Percentiles rank a stretch among this genome's conserved stretches.
phyloP scores from a whole-genome alignment of 805 yeast genomes.

The Sugiyamaella qingdaonensis region DNA sequence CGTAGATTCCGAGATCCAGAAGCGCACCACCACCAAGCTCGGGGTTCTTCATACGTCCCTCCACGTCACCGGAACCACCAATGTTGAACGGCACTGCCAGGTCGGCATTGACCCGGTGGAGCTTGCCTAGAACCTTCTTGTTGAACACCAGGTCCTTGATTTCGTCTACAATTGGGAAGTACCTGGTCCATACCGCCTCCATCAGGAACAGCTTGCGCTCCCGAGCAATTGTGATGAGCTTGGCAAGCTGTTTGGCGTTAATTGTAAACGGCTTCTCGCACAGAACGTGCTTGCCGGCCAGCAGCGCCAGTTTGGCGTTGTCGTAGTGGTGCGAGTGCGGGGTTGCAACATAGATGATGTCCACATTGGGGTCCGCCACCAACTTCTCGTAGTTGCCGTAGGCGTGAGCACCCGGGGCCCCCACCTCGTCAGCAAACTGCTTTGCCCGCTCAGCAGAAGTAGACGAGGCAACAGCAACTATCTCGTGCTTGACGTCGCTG shows the following conservation, averaged over 20 bases:
- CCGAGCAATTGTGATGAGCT: slow-evolving; percentile 42
- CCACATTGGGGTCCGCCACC: slow-evolving; percentile 40
- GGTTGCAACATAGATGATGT: slow-evolving; percentile 51
- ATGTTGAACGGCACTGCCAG: slow-evolving; percentile 13
- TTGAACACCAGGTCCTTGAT: slow-evolving; percentile 38
- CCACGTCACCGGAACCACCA: slow-evolving; percentile 4
- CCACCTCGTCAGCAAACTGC: slow-evolving; percentile 21
- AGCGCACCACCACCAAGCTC: slow-evolving; percentile 53
- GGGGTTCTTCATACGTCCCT: slow-evolving; percentile 41
- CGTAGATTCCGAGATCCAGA: slow-evolving; percentile 53
- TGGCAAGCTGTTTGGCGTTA: slow-evolving; percentile 42
- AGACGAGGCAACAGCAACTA: slow-evolving; percentile 29
- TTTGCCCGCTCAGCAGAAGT: slow-evolving; percentile 23
- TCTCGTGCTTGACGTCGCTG: slow-evolving; percentile 25
- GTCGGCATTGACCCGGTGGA: slow-evolving; percentile 43
- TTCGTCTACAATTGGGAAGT: slow-evolving; percentile 41
- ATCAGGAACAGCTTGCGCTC: slow-evolving; percentile 43
- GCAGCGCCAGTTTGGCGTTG: slow-evolving; percentile 41
- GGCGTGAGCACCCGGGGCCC: slow-evolving; percentile 14
- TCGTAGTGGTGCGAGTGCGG: slow-evolving; percentile 52
- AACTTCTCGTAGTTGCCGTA: slow-evolving; percentile 41
- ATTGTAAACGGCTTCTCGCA: slow-evolving; percentile 55
- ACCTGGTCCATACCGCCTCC: slow-evolving; percentile 47
- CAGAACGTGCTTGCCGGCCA: slow-evolving; percentile 46
- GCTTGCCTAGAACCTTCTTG: slow-evolving; percentile 44